Evolutionary conservation across 441 rosid species (phyloP).

Genomic region (Gossypium schwendimanii): DNA sequence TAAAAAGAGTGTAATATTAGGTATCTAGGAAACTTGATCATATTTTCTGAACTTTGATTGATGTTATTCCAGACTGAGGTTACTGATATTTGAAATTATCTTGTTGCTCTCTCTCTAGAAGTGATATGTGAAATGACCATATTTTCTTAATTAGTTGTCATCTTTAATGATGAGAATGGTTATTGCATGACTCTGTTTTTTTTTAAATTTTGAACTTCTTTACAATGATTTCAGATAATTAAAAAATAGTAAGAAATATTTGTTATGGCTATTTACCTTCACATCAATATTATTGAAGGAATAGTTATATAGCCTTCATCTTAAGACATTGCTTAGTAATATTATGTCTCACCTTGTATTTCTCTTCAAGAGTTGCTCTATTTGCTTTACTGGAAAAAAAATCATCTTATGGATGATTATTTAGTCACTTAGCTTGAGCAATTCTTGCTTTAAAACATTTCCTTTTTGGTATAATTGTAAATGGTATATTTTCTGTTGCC

Average conservation of each 20-base stretch:
- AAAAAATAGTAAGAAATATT: not conserved
- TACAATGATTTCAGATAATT: not conserved
- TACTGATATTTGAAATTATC: constrained; percentile 1
- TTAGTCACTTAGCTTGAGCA: not conserved
- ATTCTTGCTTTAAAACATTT: constrained; percentile 4
- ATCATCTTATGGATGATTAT: not conserved
- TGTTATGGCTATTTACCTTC: not conserved
- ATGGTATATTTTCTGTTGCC: not conserved
- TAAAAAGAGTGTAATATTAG: not conserved
- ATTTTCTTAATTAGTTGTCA: not conserved
- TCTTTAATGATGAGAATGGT: not conserved
- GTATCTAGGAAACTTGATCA: not conserved
- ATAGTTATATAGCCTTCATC: not conserved
- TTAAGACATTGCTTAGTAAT: not conserved
- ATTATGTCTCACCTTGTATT: not conserved
- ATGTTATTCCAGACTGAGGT: not conserved
- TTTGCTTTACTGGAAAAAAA: not conserved
- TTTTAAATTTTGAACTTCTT: not conserved
- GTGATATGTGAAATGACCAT: not conserved
- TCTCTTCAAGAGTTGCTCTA: constrained; percentile 5
- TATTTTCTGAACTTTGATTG: not conserved
- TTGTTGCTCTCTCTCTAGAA: constrained; percentile 1
- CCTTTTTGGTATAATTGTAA: not conserved
- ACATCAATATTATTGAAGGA: not conserved
- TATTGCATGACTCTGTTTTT: not conserved